A percentile compares a stretch with the other conserved stretches of the same genome.
phyloP scores from a whole-genome alignment of 768 basidiomycete species.

The Trametes sanguinea region DNA sequence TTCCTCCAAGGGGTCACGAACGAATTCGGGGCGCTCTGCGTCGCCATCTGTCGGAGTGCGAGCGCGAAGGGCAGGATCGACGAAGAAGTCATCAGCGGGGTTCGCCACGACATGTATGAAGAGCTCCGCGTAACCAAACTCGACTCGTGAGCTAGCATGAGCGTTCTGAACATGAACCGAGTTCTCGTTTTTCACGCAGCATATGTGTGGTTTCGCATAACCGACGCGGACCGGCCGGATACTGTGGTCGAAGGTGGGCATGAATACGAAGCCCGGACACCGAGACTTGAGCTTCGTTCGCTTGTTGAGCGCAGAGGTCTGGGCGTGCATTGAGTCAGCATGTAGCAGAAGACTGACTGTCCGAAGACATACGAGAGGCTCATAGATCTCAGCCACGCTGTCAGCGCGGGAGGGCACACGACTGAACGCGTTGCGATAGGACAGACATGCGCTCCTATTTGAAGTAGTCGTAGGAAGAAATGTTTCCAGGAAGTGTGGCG shows the following conservation, averaged over 20 bases:
- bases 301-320: not conserved
- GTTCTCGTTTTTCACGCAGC: slow-evolving; percentile 3
- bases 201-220: slow-evolving; percentile 8
- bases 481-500: too few relatives aligned
- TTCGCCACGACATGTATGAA: slow-evolving; percentile 12
- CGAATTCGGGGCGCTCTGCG: slow-evolving; percentile 1
- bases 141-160: not conserved
- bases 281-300: not conserved
- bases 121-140: slow-evolving; percentile 16
- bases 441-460: not conserved
- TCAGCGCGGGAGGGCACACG: not conserved
- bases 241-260: not conserved
- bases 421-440: not conserved
- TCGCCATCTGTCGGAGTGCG: not conserved
- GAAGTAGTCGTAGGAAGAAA: too few relatives aligned
- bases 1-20: not conserved
- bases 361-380: not conserved
- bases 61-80: not conserved
- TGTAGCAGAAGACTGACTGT: too few relatives aligned
- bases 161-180: not conserved
- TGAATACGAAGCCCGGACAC: slow-evolving; percentile 12
- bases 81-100: slow-evolving; percentile 11
- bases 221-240: not conserved
- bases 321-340: slow-evolving; percentile 18
- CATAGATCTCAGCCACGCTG: not conserved